Conservation (phyloP, 257 asterid species). For the Capsicum rhomboideum region DNA sequence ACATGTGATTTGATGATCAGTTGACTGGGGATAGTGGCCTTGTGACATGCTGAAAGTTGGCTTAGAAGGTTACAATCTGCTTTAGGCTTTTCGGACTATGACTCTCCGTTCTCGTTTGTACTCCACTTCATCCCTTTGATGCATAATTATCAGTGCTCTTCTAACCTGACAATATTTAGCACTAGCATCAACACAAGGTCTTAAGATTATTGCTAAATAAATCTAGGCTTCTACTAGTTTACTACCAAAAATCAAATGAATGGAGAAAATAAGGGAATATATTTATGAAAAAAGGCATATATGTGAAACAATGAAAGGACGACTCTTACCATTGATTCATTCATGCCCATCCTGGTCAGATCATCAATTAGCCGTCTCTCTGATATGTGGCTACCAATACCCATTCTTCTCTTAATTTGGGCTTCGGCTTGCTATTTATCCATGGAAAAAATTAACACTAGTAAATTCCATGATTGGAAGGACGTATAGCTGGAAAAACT, state of each 20-base stretch:
- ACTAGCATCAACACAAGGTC: background rate
- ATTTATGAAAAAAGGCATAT: background rate
- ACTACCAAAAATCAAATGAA: background rate
- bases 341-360: constrained; percentile 87
- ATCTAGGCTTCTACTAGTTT: background rate
- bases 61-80: background rate
- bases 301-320: background rate
- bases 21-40: background rate
- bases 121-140: constrained; percentile 95
- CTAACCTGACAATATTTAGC: constrained; percentile 48
- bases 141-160: constrained; percentile 91
- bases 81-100: constrained; percentile 67
- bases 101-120: constrained; percentile 75
- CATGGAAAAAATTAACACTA: background rate
- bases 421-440: constrained; percentile 76
- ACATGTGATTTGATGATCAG: background rate
- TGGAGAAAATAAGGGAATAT: background rate
- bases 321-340: constrained; percentile 65
- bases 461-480: background rate
- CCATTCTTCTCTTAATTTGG: constrained; percentile 96
- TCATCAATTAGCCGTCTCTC: constrained; percentile 89
- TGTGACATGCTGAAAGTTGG: background rate
- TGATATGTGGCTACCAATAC: constrained; percentile 86
- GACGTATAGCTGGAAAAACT: background rate
- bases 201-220: background rate